phyloP scores from a whole-genome alignment of 2,329 filamentous ascomycete genomes.

The Ceratocystis variospora region DNA sequence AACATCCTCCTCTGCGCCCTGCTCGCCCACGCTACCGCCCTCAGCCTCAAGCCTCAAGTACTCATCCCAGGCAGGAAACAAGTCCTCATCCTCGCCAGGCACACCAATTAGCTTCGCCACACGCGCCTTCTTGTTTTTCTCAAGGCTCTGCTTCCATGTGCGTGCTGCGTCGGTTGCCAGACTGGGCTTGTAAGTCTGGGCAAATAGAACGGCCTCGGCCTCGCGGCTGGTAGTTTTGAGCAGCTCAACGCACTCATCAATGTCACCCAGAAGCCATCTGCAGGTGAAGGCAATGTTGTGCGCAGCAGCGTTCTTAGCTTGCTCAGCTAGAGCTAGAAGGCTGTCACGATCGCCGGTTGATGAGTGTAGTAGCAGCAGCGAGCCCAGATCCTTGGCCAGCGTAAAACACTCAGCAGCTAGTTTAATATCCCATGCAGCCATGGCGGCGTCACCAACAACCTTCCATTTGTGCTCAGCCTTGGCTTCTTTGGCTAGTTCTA shows the following conservation, averaged over 20 bases:
- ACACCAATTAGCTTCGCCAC: constrained; percentile 72
- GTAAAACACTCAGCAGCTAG: constrained; percentile 89
- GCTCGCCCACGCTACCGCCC: constrained; percentile 31
- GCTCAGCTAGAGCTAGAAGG: constrained; percentile 54
- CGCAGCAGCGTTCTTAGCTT: constrained; percentile 61
- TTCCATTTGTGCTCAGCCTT: constrained; percentile 98
- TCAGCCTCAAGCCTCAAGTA: constrained; percentile 70
- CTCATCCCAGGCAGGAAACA: constrained; percentile 95
- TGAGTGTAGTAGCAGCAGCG: constrained; percentile 73
- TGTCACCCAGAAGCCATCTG: constrained; percentile 73
- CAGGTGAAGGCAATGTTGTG: constrained; percentile 91
- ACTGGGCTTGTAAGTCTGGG: constrained; percentile 90
- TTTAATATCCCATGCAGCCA: constrained; percentile 71
- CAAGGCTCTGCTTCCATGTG: constrained; percentile 70
- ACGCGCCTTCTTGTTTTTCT: constrained; percentile 73
- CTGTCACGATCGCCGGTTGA: constrained; percentile 69
- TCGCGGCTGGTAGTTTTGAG: constrained; percentile 64
- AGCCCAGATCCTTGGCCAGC: constrained; percentile 80
- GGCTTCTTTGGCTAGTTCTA: constrained; percentile 68
- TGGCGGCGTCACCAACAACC: constrained; percentile 81
- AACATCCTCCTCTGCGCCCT: constrained; percentile 22
- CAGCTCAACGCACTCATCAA: constrained; percentile 67
- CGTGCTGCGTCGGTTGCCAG: constrained; percentile 51
- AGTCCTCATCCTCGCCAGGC: constrained; percentile 67
- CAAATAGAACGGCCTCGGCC: constrained; percentile 79